These are phyloP conservation scores for Aspergillus taichungensis DNA, from an alignment of 495 filamentous ascomycete species.

Conservation along the genomic window DNA sequence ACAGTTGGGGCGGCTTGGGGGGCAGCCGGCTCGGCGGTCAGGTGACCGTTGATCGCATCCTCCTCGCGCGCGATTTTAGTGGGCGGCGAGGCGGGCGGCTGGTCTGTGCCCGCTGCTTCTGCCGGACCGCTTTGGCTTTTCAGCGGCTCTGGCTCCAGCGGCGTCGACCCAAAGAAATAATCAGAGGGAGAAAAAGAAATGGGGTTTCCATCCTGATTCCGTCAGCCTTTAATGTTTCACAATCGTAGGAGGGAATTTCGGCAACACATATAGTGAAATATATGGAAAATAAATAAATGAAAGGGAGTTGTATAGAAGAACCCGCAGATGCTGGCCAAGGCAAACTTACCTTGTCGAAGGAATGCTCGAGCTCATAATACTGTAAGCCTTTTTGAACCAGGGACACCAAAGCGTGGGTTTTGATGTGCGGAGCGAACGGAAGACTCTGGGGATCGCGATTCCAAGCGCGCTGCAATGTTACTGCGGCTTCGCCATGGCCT, in stretches of 20 bases:
- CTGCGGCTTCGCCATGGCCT: slow-evolving; percentile 61
- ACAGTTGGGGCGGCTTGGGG: slow-evolving; percentile 9
- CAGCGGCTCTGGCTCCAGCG: slow-evolving; percentile 25
- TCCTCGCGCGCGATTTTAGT: slow-evolving; percentile 35
- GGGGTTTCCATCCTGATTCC: slow-evolving; percentile 34
- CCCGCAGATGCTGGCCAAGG: background rate
- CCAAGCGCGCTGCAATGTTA: slow-evolving; percentile 78
- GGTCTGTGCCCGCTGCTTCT: slow-evolving; percentile 24
- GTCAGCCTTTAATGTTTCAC: background rate
- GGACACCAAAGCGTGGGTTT: slow-evolving; percentile 63
- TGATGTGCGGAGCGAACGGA: slow-evolving; percentile 67
- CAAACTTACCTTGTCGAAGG: slow-evolving; percentile 49
- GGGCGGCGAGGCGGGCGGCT: slow-evolving; percentile 21
- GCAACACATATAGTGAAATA: background rate
- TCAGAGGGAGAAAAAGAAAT: slow-evolving; percentile 27
- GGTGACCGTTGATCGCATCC: slow-evolving; percentile 34
- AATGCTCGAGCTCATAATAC: slow-evolving; percentile 61
- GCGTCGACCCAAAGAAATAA: slow-evolving; percentile 44
- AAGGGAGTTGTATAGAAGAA: background rate
- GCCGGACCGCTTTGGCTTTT: slow-evolving; percentile 17
- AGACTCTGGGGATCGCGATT: slow-evolving; percentile 63
- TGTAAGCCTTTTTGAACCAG: slow-evolving; percentile 70
- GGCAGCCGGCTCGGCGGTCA: slow-evolving; percentile 19
- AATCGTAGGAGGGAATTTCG: background rate
- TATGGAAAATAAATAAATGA: background rate